Evolutionary conservation across 495 filamentous ascomycete species (phyloP), one percentile per base, ranked within the genome.

Genomic region (Letharia lupina): DNA sequence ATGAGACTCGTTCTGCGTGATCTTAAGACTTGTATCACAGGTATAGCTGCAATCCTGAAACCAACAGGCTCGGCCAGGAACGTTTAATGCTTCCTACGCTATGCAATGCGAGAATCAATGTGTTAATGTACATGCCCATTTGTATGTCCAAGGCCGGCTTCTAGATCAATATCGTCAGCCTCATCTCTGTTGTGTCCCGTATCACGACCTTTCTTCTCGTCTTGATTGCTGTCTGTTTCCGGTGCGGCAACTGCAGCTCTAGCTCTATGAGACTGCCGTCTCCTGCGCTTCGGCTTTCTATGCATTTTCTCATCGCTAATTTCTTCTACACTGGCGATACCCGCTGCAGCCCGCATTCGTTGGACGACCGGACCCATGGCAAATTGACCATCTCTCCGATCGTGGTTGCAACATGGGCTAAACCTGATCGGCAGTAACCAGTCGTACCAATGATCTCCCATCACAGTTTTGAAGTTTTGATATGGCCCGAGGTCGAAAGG

Each of bases 351-450:
- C 64, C 74, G 79, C 66, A 84, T 70, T 33, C 82, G 76, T 28
- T 79, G 73, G 15, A 86, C 80, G 12, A 84, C 81, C 0, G 81
- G 79, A 8, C 83, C 83, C 33, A 82, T 60, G 12, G 74, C 75
- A 70, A 79, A 85, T 40, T 76, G 73, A 65, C 79, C 80, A 62
- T 80, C 78, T 23, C 67, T 69, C 58, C 76, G 75, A 66, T 72
- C 76, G 62, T 83, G 84, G 41, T 81, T 76, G 7, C 76, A 73
- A 65, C 86, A 91, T 0, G 90, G 90, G 23, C 86, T 87, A 39
- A 77, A 76, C 63, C 80, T 84, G 57, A 93, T 70, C 9, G 90
- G 89, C 18, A 95, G 75, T 42, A 93, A 73, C 88, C 89, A 93
- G 67, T 94, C 90, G 54, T 82, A 67, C 13, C 84, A 64, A n/a